Evolutionary conservation across 1,284 basidiomycete genomes (phyloP).

Genomic region (Apiotrichum siamense): DNA sequence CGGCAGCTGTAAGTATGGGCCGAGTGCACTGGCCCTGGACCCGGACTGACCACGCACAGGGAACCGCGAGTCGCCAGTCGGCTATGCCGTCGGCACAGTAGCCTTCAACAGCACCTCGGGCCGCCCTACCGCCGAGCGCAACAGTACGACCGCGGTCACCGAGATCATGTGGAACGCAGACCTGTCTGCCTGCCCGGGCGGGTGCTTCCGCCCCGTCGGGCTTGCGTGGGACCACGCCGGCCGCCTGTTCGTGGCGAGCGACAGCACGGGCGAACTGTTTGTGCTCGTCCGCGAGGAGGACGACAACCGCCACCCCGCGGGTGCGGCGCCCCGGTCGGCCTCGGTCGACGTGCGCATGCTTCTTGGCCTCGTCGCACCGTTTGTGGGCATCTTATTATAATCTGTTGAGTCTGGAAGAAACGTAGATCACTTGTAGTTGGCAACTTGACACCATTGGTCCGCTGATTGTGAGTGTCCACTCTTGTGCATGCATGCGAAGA

Average conservation of each 20-base stretch:
- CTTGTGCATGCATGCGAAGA: too few species aligned
- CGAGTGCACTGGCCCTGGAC: too few species aligned
- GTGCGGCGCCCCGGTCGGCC: too few species aligned
- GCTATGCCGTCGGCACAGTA: constrained; percentile 2
- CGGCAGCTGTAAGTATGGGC: constrained; percentile 14
- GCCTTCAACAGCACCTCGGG: neutral
- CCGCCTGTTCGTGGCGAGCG: constrained; percentile 11
- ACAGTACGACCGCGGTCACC: neutral
- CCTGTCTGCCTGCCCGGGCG: constrained; percentile 2
- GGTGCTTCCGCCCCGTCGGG: constrained; percentile 14
- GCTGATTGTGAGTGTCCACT: too few species aligned
- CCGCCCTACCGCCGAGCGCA: neutral
- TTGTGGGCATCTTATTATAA: too few species aligned
- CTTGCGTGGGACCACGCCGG: constrained; percentile 6
- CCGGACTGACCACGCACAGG: constrained; percentile 4
- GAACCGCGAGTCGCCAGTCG: constrained; percentile 8
- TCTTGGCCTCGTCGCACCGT: too few species aligned
- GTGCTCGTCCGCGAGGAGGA: too few species aligned
- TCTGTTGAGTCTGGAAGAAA: too few species aligned
- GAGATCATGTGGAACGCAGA: constrained; percentile 6
- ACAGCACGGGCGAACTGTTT: constrained; percentile 12
- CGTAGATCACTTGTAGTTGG: too few species aligned
- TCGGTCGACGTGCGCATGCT: too few species aligned
- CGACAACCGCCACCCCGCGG: too few species aligned
- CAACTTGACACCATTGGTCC: too few species aligned